Evolutionary conservation across 2,329 filamentous ascomycete species (phyloP), one percentile per base, ranked within the genome.

Genomic region (Thelonectria olida): DNA sequence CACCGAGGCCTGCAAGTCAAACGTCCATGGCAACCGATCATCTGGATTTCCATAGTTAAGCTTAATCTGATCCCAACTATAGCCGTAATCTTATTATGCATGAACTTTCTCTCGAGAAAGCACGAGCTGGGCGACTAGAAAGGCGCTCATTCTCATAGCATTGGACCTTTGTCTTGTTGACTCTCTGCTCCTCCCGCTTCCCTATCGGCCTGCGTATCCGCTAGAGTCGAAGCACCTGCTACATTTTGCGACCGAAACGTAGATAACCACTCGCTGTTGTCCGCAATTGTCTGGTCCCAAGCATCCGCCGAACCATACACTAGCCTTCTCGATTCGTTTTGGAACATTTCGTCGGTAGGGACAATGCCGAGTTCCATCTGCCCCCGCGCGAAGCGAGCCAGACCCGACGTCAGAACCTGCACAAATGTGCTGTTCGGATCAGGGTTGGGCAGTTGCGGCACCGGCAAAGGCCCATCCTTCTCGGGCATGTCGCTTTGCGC

Each of bases 241-340:
- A 54, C 47, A 10, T 54, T 44, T 5, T 54, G 27, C 15, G 22
- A 47, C 27, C 71, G 65, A 19, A 75, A 75, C 13, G 58, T 63
- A 0, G 64, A 58, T 8, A 75, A 28, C 72, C 73, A 74, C 12
- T 73, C 66, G 1, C 48, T 49, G 19, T 74, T 73, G 8, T 74
- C 71, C 3, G 72, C 71, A 39, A 75, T 62, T 0, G 71, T 74
- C 17, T 72, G 68, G 20, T 74, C 69, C 65, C 64, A 73, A 0
- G 67, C 60, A 7, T 74, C 72, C 1, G 61, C 58, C 1, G 57
- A 64, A 10, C 69, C 64, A 27, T 71, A 74, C 15, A 71, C 64
- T 5, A 75, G 53, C 9, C 64, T 63, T 13, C 71, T 67, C 3
- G 71, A 67, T 31, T 74, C 71, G 0, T 64, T 53, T 13, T 72